A percentile compares a stretch with the other conserved stretches of the same genome.
Conservation (phyloP, 345 rosid genomes). For the Salix caprea region DNA sequence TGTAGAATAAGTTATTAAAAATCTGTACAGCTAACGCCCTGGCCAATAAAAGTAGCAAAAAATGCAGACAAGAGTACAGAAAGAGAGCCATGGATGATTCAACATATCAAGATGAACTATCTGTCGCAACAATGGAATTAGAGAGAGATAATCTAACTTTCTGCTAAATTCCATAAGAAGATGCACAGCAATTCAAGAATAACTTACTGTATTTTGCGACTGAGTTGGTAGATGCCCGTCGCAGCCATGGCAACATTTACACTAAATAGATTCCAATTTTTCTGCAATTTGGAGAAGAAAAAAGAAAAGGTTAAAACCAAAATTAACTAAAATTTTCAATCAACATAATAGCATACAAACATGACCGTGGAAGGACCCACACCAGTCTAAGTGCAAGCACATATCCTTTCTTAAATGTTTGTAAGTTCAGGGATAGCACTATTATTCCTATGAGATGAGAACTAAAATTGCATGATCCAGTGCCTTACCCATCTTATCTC, state of each 20-base stretch:
- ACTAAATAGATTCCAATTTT: slow-evolving; percentile 92
- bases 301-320: slow-evolving; percentile 3
- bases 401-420: not conserved
- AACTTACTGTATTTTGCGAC: slow-evolving; percentile 75
- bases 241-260: slow-evolving; percentile 82
- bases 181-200: not conserved
- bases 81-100: not conserved
- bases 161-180: not conserved
- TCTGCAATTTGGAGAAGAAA: slow-evolving; percentile 40
- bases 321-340: not conserved
- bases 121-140: no score
- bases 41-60: no score
- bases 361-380: no score
- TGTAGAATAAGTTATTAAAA: not conserved
- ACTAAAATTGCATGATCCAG: not conserved
- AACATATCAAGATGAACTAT: no score
- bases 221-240: slow-evolving; percentile 80
- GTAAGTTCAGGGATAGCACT: not conserved
- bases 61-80: not conserved
- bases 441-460: not conserved
- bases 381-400: no score
- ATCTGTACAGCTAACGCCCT: not conserved
- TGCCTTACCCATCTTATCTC: not conserved
- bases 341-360: not conserved
- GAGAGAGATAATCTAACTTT: not conserved